A percentile compares a stretch with the other conserved stretches of the same genome.
Evolutionary conservation across 2,329 filamentous ascomycete species (phyloP).

Genomic region (Chrysoporthe cubensis): DNA sequence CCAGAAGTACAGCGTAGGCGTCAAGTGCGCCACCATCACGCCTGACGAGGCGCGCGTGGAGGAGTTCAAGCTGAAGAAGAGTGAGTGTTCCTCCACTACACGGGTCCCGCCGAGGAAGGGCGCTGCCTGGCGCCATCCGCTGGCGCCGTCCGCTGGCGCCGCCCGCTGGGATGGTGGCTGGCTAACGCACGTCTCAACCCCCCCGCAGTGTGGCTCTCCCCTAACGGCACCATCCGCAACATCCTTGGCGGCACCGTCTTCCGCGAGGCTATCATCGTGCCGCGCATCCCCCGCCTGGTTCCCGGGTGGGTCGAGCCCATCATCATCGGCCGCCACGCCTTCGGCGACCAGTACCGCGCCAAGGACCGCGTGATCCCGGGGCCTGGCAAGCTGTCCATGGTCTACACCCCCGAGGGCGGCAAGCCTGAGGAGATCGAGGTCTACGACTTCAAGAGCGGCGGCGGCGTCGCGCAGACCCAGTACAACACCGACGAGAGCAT

Average conservation of each 20-base stretch:
- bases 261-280: constrained; percentile 97
- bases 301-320: constrained; percentile 99
- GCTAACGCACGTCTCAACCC: constrained; percentile 19
- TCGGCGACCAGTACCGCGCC: constrained; percentile 97
- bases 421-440: constrained; percentile 86
- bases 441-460: constrained; percentile 83
- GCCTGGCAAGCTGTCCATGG: constrained; percentile 88
- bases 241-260: constrained; percentile 91
- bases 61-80: constrained; percentile 99
- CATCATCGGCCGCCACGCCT: constrained; percentile 97
- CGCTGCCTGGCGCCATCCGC: too few relatives aligned
- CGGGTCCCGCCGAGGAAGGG: too few relatives aligned
- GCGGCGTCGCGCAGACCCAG: constrained; percentile 90
- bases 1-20: constrained; percentile 97
- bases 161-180: neutral
- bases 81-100: constrained; percentile 52
- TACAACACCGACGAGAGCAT: constrained; percentile 99
- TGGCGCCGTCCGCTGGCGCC: neutral
- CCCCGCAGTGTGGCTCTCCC: constrained; percentile 87
- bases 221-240: constrained; percentile 87
- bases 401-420: constrained; percentile 84
- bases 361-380: constrained; percentile 86
- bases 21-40: constrained; percentile 99
- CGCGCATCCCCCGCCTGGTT: constrained; percentile 87
- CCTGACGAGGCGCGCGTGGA: constrained; percentile 95